A percentile compares a stretch with the other conserved stretches of the same genome.
Evolutionary conservation across 371 early-diverging fungal genomes (phyloP).

Genomic region (Zychaea mexicana): DNA sequence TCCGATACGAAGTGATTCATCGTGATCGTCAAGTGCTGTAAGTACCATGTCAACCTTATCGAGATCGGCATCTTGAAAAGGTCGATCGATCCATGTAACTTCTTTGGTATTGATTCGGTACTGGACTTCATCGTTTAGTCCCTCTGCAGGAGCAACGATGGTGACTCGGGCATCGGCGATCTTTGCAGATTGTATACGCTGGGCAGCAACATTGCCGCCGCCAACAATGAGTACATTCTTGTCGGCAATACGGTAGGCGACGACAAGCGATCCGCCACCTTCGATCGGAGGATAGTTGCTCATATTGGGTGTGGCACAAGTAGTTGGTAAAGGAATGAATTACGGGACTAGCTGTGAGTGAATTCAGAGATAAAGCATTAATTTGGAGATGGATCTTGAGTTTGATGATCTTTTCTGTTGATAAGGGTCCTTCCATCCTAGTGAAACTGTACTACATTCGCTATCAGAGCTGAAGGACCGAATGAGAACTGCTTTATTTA

Average conservation of each 20-base stretch:
- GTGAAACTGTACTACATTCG: no score
- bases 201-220: conserved; percentile 80
- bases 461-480: no score
- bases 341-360: no score
- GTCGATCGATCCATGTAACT: conserved; percentile 63
- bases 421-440: no score
- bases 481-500: no score
- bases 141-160: conserved; percentile 67
- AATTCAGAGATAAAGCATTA: no score
- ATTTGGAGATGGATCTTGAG: no score
- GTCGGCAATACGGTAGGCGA: conserved; percentile 76
- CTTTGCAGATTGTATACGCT: conserved; percentile 76
- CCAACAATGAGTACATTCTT: conserved; percentile 83
- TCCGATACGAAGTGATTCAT: conserved; percentile 73
- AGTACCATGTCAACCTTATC: conserved; percentile 73
- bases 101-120: conserved; percentile 61
- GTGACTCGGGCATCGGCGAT: conserved; percentile 83
- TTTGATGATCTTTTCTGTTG: no score
- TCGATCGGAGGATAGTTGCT: conserved; percentile 30
- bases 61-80: conserved; percentile 61
- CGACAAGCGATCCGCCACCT: conserved; percentile 79
- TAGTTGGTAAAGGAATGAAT: no score
- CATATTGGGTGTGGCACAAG: not conserved
- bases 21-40: conserved; percentile 79
- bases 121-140: conserved; percentile 65